Percentiles rank a stretch among this genome's conserved stretches.
Evolutionary conservation across 78 protist genomes (phyloP).

Genomic region (Salpingoeca rosetta): DNA sequence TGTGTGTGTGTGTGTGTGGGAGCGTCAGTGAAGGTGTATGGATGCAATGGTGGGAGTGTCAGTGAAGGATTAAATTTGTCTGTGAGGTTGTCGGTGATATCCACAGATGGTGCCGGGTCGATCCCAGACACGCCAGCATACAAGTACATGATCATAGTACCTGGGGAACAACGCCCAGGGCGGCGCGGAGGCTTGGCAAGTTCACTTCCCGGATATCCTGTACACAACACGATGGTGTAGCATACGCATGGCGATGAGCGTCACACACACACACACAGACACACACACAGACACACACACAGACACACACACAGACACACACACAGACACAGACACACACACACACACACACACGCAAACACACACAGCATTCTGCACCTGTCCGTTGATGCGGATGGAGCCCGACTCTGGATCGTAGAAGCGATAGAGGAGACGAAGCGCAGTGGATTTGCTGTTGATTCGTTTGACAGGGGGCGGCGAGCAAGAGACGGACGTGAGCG

Average conservation of each 20-base stretch:
- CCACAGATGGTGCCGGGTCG: background rate
- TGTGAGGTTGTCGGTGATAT: background rate
- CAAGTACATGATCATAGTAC: background rate
- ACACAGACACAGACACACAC: too few relatives aligned
- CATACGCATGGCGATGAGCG: too few relatives aligned
- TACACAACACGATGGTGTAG: constrained; percentile 75
- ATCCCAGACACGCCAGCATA: background rate
- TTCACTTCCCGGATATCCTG: constrained; percentile 36
- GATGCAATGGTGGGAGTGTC: background rate
- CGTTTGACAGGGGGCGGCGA: too few relatives aligned
- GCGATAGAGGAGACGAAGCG: constrained; percentile 61
- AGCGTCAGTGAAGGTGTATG: background rate
- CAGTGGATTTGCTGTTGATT: constrained; percentile 65
- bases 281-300: too few relatives aligned
- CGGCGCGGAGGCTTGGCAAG: constrained; percentile 35
- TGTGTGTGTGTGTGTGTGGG: too few relatives aligned
- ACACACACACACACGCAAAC: too few relatives aligned
- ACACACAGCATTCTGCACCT: too few relatives aligned
- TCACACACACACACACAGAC: too few relatives aligned
- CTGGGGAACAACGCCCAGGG: constrained; percentile 74
- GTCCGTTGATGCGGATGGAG: constrained; percentile 69
- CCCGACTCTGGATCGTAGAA: constrained; percentile 74
- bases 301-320: too few relatives aligned
- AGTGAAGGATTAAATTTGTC: background rate
- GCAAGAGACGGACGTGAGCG: too few relatives aligned